A percentile compares a stretch with the other conserved stretches of the same genome.
These are phyloP conservation scores for Trichosporon faecale DNA, from an alignment of 1,284 basidiomycete species.

Conservation along the genomic window DNA sequence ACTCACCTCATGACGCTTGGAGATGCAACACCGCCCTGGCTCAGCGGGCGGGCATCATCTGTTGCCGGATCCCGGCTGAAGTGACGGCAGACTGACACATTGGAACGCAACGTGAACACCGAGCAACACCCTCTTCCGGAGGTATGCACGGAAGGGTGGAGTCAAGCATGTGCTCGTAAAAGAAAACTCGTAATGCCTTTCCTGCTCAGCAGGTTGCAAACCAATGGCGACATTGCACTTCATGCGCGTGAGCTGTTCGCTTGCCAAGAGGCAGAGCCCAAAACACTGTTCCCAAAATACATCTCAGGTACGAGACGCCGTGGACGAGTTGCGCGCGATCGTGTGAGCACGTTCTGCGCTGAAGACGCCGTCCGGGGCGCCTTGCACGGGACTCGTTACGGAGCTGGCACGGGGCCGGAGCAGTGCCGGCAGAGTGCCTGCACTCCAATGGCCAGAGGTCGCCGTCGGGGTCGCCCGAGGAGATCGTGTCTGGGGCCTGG, in stretches of 20 bases:
- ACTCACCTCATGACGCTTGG: neutral
- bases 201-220: neutral
- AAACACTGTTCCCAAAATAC: neutral
- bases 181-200: neutral
- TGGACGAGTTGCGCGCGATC: neutral
- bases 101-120: neutral
- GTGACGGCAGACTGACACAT: neutral
- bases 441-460: neutral
- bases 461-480: neutral
- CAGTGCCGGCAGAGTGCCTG: neutral
- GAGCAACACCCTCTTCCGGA: neutral
- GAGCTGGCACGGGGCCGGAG: neutral
- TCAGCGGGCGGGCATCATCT: neutral
- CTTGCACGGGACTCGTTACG: neutral
- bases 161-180: neutral
- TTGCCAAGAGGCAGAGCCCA: neutral
- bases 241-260: neutral
- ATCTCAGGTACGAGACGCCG: neutral
- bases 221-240: neutral
- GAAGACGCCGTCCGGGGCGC: neutral
- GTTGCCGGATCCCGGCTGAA: neutral
- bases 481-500: neutral
- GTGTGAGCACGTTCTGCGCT: conserved; percentile 7
- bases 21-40: neutral
- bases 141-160: neutral